These are phyloP conservation scores for Flammula alnicola DNA, from an alignment of 1,284 basidiomycete genomes.

Conservation along the genomic window DNA sequence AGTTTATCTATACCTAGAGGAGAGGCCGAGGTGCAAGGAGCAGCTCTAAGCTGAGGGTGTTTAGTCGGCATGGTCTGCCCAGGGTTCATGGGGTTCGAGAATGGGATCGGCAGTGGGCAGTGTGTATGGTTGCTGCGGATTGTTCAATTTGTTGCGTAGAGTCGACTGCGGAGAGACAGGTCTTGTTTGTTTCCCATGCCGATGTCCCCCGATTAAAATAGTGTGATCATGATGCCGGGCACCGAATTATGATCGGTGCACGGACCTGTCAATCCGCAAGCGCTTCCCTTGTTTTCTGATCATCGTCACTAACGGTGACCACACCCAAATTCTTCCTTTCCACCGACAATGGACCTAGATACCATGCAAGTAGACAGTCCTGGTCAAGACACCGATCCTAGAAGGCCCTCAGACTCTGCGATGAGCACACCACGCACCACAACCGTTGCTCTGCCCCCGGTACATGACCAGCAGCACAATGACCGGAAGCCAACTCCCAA, in stretches of 20 bases:
- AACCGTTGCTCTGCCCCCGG: background rate
- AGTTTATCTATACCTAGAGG: too few species aligned
- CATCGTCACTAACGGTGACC: slow-evolving; percentile 12
- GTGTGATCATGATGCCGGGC: too few species aligned
- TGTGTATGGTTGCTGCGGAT: too few species aligned
- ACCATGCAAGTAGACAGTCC: slow-evolving; percentile 15
- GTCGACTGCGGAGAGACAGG: too few species aligned
- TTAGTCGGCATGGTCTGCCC: too few species aligned
- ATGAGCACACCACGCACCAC: background rate
- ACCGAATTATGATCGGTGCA: slow-evolving; percentile 27
- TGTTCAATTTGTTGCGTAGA: too few species aligned
- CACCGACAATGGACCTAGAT: slow-evolving; percentile 12
- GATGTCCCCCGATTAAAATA: too few species aligned
- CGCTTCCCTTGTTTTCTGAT: slow-evolving; percentile 18
- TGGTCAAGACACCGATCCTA: background rate
- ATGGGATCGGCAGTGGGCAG: too few species aligned
- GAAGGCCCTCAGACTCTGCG: background rate
- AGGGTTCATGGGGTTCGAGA: too few species aligned
- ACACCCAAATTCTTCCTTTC: background rate
- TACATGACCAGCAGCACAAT: background rate
- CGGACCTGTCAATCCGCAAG: slow-evolving; percentile 15
- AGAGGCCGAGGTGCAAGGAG: too few species aligned
- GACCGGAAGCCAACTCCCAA: slow-evolving; percentile 19
- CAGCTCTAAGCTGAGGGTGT: too few species aligned
- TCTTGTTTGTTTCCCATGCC: too few species aligned